Evolutionary conservation across 306 rosid species (phyloP).

Genomic region (Rubus idaeus): DNA sequence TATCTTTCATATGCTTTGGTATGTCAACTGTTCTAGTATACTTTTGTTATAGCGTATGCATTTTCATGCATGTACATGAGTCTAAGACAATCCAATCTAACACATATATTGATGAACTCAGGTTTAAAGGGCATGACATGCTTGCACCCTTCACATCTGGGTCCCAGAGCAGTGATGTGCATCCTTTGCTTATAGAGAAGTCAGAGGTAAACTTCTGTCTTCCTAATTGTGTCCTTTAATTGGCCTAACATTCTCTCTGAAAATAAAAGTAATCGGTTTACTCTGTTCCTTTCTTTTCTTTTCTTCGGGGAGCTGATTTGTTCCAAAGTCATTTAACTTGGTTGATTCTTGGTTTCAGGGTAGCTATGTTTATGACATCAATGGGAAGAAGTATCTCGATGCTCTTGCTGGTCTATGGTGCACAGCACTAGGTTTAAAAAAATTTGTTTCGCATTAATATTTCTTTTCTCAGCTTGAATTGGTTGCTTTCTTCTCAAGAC

Average conservation of each 20-base stretch:
- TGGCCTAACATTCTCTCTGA: background rate
- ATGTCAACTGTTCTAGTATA: constrained; percentile 13
- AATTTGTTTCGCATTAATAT: constrained; percentile 8
- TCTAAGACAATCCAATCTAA: constrained; percentile 6
- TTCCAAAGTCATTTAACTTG: constrained; percentile 13
- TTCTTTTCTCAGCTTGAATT: background rate
- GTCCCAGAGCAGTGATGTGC: constrained; percentile 56
- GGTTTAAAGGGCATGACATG: constrained; percentile 85
- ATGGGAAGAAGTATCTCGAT: constrained; percentile 91
- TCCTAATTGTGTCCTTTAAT: constrained; percentile 4
- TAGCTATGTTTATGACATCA: constrained; percentile 75
- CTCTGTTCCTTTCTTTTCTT: background rate
- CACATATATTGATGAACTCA: constrained; percentile 33
- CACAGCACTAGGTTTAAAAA: constrained; percentile 58
- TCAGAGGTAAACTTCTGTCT: constrained; percentile 54
- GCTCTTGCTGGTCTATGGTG: constrained; percentile 96
- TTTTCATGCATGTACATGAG: background rate
- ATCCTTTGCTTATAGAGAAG: constrained; percentile 77
- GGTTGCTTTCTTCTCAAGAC: constrained; percentile 7
- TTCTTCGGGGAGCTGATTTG: constrained; percentile 7
- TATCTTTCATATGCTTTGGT: constrained; percentile 19
- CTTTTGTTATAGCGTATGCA: constrained; percentile 2
- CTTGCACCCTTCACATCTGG: constrained; percentile 99
- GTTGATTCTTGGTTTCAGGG: constrained; percentile 61
- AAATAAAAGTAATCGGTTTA: constrained; percentile 7